Conservation (phyloP, 352 stramenopile genomes). For the Elongisporangium senticosum region DNA sequence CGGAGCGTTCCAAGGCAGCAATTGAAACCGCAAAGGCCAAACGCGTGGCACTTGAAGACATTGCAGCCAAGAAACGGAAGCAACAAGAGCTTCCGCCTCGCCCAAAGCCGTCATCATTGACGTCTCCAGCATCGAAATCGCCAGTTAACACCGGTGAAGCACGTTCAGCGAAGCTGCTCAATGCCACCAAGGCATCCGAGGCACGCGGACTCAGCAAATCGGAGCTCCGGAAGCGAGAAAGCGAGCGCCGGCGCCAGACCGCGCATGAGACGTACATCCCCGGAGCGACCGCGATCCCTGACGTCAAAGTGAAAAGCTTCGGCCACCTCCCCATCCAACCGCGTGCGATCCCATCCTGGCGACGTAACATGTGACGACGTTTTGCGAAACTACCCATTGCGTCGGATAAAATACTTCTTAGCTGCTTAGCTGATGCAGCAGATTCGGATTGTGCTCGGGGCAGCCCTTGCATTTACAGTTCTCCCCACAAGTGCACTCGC, state of each 20-base stretch:
- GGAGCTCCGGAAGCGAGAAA: conserved; percentile 32
- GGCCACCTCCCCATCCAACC: conserved; percentile 62
- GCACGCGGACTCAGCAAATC: conserved; percentile 39
- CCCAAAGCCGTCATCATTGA: conserved; percentile 19
- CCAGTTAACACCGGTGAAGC: conserved; percentile 4
- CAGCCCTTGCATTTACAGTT: conserved; percentile 73
- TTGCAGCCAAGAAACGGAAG: conserved; percentile 29
- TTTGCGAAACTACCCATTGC: neutral
- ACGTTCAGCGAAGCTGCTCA: conserved; percentile 17
- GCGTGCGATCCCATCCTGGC: conserved; percentile 49
- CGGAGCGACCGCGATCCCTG: conserved; percentile 30
- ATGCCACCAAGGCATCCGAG: conserved; percentile 50
- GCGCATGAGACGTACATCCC: conserved; percentile 57
- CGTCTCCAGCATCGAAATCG: conserved; percentile 1
- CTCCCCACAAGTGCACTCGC: conserved; percentile 77
- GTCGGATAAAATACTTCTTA: neutral
- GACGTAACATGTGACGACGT: conserved; percentile 3
- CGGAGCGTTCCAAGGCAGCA: conserved; percentile 40
- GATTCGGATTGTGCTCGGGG: conserved; percentile 60
- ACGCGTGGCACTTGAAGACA: conserved; percentile 31
- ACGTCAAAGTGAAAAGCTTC: conserved; percentile 68
- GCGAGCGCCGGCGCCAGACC: conserved; percentile 27
- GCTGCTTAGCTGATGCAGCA: neutral
- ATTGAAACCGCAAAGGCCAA: conserved; percentile 58
- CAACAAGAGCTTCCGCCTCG: conserved; percentile 35